Percentiles rank a stretch among this genome's conserved stretches.
Evolutionary conservation across 2,329 filamentous ascomycete genomes (phyloP).

Genomic region (Magnaporthiopsis rhizophila): DNA sequence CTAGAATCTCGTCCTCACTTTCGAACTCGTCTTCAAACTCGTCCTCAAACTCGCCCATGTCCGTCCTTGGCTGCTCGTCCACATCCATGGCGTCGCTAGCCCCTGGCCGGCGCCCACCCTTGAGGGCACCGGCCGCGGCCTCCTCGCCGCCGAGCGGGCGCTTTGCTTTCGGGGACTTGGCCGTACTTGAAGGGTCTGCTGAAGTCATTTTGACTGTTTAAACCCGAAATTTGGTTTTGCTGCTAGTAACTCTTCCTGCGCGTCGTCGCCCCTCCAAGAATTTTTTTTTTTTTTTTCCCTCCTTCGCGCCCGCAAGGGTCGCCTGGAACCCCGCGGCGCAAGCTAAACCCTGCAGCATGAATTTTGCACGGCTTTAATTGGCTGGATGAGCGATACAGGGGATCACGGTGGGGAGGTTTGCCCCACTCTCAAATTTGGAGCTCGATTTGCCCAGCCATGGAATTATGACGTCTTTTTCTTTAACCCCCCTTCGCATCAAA

Average conservation of each 20-base stretch:
- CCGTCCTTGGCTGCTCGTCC: constrained; percentile 45
- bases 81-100: constrained; percentile 53
- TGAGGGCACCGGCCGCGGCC: constrained; percentile 34
- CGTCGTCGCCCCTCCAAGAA: background rate
- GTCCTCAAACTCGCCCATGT: constrained; percentile 83
- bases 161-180: constrained; percentile 8
- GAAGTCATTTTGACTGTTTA: background rate
- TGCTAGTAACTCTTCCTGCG: background rate
- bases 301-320: background rate
- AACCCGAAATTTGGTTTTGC: background rate
- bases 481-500: no score
- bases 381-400: background rate
- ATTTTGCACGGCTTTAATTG: background rate
- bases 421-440: background rate
- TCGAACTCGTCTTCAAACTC: constrained; percentile 92
- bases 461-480: background rate
- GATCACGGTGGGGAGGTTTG: no score
- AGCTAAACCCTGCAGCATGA: background rate
- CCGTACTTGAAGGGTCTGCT: background rate
- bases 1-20: constrained; percentile 81
- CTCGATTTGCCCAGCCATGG: no score
- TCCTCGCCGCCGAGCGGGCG: constrained; percentile 13
- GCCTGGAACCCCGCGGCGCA: background rate
- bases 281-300: background rate
- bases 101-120: constrained; percentile 48